Evolutionary conservation across 352 stramenopile species (phyloP), one percentile per base, ranked within the genome.

Genomic region (Salisapilia sapeloensis): DNA sequence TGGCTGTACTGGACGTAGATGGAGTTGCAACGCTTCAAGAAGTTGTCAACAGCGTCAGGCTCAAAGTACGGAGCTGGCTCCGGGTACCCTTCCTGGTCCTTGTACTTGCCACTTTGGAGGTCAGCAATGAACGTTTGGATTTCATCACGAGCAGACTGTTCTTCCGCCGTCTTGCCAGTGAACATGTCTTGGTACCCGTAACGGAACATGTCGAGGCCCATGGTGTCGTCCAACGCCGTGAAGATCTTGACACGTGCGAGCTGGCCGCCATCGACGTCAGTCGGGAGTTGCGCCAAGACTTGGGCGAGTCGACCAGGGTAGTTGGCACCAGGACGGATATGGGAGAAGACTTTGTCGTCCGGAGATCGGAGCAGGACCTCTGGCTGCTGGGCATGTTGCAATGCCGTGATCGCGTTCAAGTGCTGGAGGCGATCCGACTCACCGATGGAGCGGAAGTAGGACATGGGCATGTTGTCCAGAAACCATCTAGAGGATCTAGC

Each of bases 221-320:
- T 48, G 16, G 63, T 84, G 33, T 86, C 69, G 38, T 93, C 79
- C 5, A 81, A 34, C 10, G 79, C 72, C 32, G 75, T 87, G 53
- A 92, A 93, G 46, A 92, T 83, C 64, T 93, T 91, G 50, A 93
- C 79, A 42, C 79, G 67, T 12, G 71, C 61, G 8, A 89, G 56
- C 30, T 72, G 58, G 3, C 48, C 62, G 42, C 53, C 56, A 42
- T 82, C 56, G 14, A 81, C 58, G 18, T 50, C 57, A 40, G 66
- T 67, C 22, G 74, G 66, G 20, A 87, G 44, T 45, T 85, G 65
- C 14, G 59, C 51, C 16, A 81, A 45, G 37, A 87, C 63, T 29
- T 87, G 70, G 12, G 65, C 56, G 27, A 84, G 44, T n/a, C 72
- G 46, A 19, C 67, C 63, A 3, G 66, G 66, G 53, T 79, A 82